Evolutionary conservation across 441 rosid species (phyloP).

Genomic region (Raphanus hybrid): DNA sequence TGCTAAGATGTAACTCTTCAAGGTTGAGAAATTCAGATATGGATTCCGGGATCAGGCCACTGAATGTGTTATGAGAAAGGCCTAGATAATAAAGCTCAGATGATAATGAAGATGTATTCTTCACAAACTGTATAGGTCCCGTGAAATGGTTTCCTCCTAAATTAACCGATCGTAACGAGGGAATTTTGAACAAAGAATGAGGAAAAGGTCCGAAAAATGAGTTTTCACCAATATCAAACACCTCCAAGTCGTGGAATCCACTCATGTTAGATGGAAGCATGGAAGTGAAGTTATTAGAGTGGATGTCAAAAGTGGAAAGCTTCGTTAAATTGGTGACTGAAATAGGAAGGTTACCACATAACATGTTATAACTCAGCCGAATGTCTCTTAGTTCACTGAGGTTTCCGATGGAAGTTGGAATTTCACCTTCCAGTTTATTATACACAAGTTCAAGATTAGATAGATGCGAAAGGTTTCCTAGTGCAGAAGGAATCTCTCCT

Average conservation of each 20-base stretch:
- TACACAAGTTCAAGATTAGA: too few relatives aligned
- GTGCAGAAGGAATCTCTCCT: background rate
- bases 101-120: background rate
- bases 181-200: background rate
- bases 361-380: accelerated
- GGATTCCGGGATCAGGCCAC: background rate
- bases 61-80: background rate
- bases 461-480: background rate
- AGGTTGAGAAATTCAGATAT: background rate
- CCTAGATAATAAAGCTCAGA: background rate
- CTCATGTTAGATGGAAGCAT: background rate
- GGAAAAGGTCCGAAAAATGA: background rate
- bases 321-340: background rate
- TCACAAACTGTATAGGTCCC: background rate
- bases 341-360: background rate
- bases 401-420: too few relatives aligned
- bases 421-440: too few relatives aligned
- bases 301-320: background rate
- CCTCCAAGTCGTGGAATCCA: background rate
- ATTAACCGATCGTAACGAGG: background rate
- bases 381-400: background rate
- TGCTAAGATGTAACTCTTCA: background rate
- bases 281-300: background rate
- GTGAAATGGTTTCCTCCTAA: background rate
- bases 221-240: background rate